These are phyloP conservation scores for Euphorbia celastroides DNA, from an alignment of 441 rosid genomes.

Conservation along the genomic window DNA sequence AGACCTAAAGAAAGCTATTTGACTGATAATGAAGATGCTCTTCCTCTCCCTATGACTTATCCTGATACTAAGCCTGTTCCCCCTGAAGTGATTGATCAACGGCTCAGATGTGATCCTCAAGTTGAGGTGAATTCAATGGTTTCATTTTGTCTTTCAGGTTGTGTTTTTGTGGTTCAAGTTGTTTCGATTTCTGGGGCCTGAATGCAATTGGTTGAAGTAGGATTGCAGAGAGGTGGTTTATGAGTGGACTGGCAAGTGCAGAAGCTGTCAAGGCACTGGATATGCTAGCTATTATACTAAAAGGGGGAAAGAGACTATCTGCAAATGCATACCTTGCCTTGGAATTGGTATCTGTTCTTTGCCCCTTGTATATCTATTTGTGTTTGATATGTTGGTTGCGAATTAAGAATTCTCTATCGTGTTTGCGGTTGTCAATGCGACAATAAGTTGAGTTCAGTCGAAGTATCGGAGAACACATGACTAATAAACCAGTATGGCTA, in stretches of 20 bases:
- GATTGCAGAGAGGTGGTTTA: slow-evolving; percentile 80
- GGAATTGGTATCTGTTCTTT: slow-evolving; percentile 68
- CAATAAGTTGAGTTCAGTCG: too few species aligned
- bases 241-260: slow-evolving; percentile 94
- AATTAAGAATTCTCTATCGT: not conserved
- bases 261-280: slow-evolving; percentile 90
- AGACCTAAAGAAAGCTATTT: slow-evolving; percentile 71
- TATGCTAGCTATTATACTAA: slow-evolving; percentile 70
- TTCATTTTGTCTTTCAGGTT: not conserved
- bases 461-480: too few species aligned
- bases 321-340: slow-evolving; percentile 88
- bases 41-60: slow-evolving; percentile 93
- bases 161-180: not conserved
- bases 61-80: slow-evolving; percentile 74
- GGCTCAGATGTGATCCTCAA: slow-evolving; percentile 66
- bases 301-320: slow-evolving; percentile 69
- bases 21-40: slow-evolving; percentile 59
- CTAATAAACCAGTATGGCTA: not conserved
- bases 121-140: slow-evolving; percentile 15
- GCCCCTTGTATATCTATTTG: not conserved
- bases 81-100: slow-evolving; percentile 61
- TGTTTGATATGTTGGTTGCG: not conserved
- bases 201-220: slow-evolving; percentile 32
- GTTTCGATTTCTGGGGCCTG: slow-evolving; percentile 11
- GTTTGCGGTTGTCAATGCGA: too few species aligned